Conservation (phyloP, 2,329 filamentous ascomycete genomes). For the Calonectria naviculata region DNA sequence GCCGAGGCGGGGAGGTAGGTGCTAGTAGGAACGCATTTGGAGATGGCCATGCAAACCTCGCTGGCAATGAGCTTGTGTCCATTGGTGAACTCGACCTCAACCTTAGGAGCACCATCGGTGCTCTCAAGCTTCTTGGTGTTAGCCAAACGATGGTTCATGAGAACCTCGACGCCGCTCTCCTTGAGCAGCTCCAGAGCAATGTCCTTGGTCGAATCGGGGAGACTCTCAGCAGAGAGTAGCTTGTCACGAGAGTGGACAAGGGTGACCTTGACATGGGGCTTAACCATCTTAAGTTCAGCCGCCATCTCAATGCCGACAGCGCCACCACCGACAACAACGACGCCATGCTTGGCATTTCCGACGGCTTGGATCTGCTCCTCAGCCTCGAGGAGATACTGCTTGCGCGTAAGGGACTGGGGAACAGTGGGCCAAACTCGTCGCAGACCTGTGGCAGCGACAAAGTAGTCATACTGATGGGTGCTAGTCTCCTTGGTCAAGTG, state of each 20-base stretch:
- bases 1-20: constrained; percentile 68
- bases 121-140: constrained; percentile 58
- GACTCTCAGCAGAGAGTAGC: constrained; percentile 78
- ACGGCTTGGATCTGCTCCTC: constrained; percentile 68
- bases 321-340: constrained; percentile 80
- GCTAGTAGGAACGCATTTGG: constrained; percentile 70
- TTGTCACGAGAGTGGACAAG: constrained; percentile 78
- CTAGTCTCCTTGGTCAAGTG: constrained; percentile 54
- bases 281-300: constrained; percentile 76
- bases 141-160: constrained; percentile 70
- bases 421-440: constrained; percentile 78
- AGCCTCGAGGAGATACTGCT: constrained; percentile 72
- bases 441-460: constrained; percentile 79
- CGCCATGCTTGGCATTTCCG: constrained; percentile 62
- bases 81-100: constrained; percentile 68
- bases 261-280: constrained; percentile 74
- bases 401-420: constrained; percentile 71
- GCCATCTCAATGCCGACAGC: constrained; percentile 88
- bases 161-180: constrained; percentile 72
- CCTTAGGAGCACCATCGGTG: constrained; percentile 52
- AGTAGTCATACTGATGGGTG: constrained; percentile 75
- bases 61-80: constrained; percentile 70
- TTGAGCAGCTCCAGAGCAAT: constrained; percentile 67
- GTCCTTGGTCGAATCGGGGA: constrained; percentile 77
- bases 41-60: constrained; percentile 77